These are phyloP conservation scores for Cercospora brassicicola DNA, from an alignment of 2,329 filamentous ascomycete genomes.

Conservation along the genomic window DNA sequence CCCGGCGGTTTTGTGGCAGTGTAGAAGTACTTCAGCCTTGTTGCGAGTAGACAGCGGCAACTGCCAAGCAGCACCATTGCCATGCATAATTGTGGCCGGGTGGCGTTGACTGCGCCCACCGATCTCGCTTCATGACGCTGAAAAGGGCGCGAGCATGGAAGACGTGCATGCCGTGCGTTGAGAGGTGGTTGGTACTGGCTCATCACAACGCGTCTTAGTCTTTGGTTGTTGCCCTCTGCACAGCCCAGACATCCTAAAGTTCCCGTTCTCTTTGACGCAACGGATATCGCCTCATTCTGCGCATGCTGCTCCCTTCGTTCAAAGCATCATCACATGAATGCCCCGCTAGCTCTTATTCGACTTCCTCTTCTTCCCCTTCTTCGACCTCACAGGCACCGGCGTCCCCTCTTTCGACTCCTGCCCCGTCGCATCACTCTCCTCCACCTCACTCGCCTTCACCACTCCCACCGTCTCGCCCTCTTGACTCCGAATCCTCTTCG, in stretches of 20 bases:
- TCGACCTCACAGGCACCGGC: slow-evolving; percentile 9
- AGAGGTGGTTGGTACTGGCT: too few species aligned
- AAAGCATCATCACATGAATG: background rate
- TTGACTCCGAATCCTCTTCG: slow-evolving; percentile 38
- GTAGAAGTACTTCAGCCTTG: too few species aligned
- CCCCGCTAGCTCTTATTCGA: background rate
- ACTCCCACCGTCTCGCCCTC: slow-evolving; percentile 23
- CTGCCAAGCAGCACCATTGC: too few species aligned
- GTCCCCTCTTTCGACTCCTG: background rate
- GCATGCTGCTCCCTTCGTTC: background rate
- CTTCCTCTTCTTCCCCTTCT: slow-evolving; percentile 11
- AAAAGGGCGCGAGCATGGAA: too few species aligned
- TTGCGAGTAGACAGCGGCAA: too few species aligned
- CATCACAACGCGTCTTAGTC: too few species aligned
- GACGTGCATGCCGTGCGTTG: too few species aligned
- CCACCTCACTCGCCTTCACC: slow-evolving; percentile 20
- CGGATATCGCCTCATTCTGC: background rate
- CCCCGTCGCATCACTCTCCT: slow-evolving; percentile 11
- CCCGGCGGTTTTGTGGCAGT: too few species aligned
- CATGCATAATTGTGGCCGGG: too few species aligned
- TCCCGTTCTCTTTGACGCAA: background rate
- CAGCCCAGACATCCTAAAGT: background rate
- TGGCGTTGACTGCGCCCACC: too few species aligned
- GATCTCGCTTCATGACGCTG: too few species aligned
- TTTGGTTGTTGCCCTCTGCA: too few species aligned